Evolutionary conservation across 2,329 filamentous ascomycete species (phyloP).

Genomic region (Cytospora chrysosperma): DNA sequence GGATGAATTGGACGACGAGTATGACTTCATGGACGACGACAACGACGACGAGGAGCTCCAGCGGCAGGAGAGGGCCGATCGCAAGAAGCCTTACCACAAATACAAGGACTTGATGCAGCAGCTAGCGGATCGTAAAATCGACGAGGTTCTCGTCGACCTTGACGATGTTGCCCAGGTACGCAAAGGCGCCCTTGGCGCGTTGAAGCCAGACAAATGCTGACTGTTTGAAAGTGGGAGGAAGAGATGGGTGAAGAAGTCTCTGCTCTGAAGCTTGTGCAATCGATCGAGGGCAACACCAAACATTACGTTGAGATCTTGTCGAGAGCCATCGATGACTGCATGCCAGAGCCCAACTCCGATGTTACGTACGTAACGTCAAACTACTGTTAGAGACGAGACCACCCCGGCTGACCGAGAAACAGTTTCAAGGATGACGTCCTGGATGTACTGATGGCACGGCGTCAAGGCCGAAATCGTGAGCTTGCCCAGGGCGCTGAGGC

Average conservation of each 20-base stretch:
- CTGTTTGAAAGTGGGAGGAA: conserved; percentile 65
- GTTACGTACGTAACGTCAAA: conserved; percentile 61
- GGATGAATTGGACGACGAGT: conserved; percentile 82
- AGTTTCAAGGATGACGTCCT: conserved; percentile 97
- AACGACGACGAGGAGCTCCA: conserved; percentile 57
- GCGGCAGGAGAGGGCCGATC: conserved; percentile 48
- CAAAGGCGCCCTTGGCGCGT: neutral
- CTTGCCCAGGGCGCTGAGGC: conserved; percentile 66
- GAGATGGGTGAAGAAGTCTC: conserved; percentile 58
- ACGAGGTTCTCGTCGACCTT: conserved; percentile 82
- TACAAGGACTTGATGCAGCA: conserved; percentile 87
- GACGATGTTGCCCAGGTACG: conserved; percentile 78
- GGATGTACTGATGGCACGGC: conserved; percentile 93
- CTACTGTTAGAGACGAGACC: neutral
- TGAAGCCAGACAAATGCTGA: conserved; percentile 5
- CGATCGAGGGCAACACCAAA: conserved; percentile 86
- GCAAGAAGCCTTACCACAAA: conserved; percentile 68
- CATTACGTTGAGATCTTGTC: conserved; percentile 94
- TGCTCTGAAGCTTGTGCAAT: conserved; percentile 68
- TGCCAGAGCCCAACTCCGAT: conserved; percentile 77
- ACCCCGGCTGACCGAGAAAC: conserved; percentile 32
- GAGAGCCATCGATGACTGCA: conserved; percentile 79
- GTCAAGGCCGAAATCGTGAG: conserved; percentile 80
- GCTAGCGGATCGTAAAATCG: conserved; percentile 73
- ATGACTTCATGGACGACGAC: conserved; percentile 87